Evolutionary conservation across 2,329 filamentous ascomycete genomes (phyloP).

Genomic region (Geosmithia morbida): DNA sequence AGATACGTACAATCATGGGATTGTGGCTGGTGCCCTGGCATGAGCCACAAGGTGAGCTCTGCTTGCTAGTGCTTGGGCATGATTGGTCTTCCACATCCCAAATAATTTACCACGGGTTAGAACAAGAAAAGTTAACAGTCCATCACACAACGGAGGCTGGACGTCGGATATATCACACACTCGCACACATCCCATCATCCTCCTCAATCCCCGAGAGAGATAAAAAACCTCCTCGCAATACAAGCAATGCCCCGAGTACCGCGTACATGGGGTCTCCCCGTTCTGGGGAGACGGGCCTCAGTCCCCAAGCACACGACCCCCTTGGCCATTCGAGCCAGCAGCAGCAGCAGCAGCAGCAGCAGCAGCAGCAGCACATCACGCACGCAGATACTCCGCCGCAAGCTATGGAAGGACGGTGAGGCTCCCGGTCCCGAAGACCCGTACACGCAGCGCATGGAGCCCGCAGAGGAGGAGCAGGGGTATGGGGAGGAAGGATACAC

Average conservation of each 20-base stretch:
- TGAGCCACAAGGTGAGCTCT: too few species aligned
- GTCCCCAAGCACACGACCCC: slow-evolving; percentile 6
- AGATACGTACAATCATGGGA: too few species aligned
- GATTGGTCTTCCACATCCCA: too few species aligned
- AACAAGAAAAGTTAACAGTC: too few species aligned
- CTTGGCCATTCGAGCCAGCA: slow-evolving; percentile 5
- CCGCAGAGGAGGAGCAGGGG: slow-evolving; percentile 6
- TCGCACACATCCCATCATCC: not conserved
- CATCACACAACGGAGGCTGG: too few species aligned
- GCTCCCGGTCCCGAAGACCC: slow-evolving; percentile 22
- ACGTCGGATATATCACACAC: not conserved
- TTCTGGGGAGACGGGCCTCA: slow-evolving; percentile 11
- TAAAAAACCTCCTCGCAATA: not conserved
- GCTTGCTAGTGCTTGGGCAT: too few species aligned
- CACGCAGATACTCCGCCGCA: slow-evolving; percentile 17
- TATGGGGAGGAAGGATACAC: not conserved
- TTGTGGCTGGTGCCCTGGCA: too few species aligned
- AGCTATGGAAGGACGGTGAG: slow-evolving; percentile 24
- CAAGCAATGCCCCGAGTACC: slow-evolving; percentile 27
- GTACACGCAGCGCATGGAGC: slow-evolving; percentile 17
- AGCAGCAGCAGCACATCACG: slow-evolving; percentile 9
- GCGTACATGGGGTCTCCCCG: slow-evolving; percentile 18
- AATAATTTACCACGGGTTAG: too few species aligned
- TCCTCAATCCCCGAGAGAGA: not conserved
- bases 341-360: slow-evolving; percentile 7